These are phyloP conservation scores for Bryoglossum gracile DNA, from an alignment of 495 filamentous ascomycete genomes.

Conservation along the genomic window DNA sequence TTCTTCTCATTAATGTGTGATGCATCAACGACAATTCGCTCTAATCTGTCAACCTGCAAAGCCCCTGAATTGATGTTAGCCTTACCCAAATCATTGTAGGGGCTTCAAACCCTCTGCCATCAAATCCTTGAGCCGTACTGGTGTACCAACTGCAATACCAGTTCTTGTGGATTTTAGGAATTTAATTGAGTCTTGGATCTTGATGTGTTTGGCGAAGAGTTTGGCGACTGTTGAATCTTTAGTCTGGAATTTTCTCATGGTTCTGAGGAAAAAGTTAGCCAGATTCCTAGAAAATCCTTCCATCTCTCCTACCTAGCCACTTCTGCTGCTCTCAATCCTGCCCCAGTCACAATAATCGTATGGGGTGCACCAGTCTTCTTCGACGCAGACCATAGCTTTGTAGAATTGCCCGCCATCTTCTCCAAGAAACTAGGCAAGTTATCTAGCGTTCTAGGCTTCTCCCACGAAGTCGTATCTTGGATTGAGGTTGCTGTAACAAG, in stretches of 20 bases:
- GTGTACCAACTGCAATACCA: constrained; percentile 85
- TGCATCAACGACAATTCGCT: constrained; percentile 79
- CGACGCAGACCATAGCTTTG: constrained; percentile 52
- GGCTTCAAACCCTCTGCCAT: constrained; percentile 60
- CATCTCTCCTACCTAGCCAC: constrained; percentile 49
- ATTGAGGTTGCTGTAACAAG: constrained; percentile 26
- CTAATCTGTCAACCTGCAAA: constrained; percentile 57
- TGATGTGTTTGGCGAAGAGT: constrained; percentile 97
- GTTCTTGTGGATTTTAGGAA: constrained; percentile 64
- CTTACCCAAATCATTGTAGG: background rate
- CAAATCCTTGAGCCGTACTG: constrained; percentile 70
- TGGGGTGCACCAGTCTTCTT: constrained; percentile 73
- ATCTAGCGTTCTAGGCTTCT: constrained; percentile 51
- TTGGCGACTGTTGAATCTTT: constrained; percentile 76
- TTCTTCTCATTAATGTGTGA: constrained; percentile 91
- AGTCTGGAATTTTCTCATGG: constrained; percentile 67
- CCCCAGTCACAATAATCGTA: constrained; percentile 71
- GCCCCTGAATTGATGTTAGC: constrained; percentile 38
- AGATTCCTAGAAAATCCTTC: background rate
- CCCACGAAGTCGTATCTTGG: constrained; percentile 67
- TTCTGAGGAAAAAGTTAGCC: constrained; percentile 34
- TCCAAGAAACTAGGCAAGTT: constrained; percentile 76
- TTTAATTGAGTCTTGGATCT: constrained; percentile 76
- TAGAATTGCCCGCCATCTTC: constrained; percentile 44
- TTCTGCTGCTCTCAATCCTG: constrained; percentile 77